A percentile compares a stretch with the other conserved stretches of the same genome.
Conservation (phyloP, 2,329 filamentous ascomycete species). For the Ophiostoma fasciatum region DNA sequence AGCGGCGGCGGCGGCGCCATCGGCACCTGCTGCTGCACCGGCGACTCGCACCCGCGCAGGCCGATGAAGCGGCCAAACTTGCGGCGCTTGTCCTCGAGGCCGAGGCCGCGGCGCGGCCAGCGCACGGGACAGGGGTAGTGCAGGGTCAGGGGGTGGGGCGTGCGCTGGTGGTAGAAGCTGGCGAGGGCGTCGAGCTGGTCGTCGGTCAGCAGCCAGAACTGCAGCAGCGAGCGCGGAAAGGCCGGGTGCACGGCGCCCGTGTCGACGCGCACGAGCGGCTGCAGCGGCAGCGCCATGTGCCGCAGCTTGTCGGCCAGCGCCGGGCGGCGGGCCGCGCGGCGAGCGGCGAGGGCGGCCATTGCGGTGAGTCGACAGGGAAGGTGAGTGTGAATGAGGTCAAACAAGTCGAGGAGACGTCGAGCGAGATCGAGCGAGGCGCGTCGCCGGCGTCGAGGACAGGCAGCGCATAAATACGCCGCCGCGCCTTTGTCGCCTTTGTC, state of each 20-base stretch:
- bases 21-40: slow-evolving; percentile 10
- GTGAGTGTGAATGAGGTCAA: not conserved
- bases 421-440: not conserved
- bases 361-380: not conserved
- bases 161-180: slow-evolving; percentile 58
- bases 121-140: slow-evolving; percentile 55
- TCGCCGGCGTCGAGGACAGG: not conserved
- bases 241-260: slow-evolving; percentile 47
- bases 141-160: slow-evolving; percentile 35
- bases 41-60: slow-evolving; percentile 39
- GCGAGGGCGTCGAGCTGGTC: slow-evolving; percentile 54
- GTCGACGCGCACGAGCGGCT: slow-evolving; percentile 49
- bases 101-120: slow-evolving; percentile 36
- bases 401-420: not conserved
- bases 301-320: slow-evolving; percentile 45
- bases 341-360: slow-evolving; percentile 17
- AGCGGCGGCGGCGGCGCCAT: not conserved
- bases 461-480: not conserved
- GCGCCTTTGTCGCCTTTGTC: not conserved
- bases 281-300: slow-evolving; percentile 50
- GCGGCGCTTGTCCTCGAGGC: slow-evolving; percentile 52
- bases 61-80: slow-evolving; percentile 64
- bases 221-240: slow-evolving; percentile 52
- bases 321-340: slow-evolving; percentile 29
- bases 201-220: slow-evolving; percentile 62